phyloP scores from a whole-genome alignment of 2,329 filamentous ascomycete species.

The Chrysoporthe cubensis region DNA sequence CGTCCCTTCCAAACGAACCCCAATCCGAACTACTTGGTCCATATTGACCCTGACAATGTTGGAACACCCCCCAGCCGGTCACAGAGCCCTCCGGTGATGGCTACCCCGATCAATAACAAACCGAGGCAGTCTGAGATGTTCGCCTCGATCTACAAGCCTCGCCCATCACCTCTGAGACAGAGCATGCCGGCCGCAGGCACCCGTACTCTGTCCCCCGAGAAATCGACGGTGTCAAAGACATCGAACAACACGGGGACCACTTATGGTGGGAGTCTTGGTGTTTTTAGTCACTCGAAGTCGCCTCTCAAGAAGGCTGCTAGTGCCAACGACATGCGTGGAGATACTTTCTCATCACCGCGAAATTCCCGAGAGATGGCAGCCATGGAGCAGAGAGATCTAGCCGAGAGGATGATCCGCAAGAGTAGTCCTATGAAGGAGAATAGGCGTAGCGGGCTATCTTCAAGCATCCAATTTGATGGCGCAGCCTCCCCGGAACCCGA shows the following conservation, averaged over 20 bases:
- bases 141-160: slow-evolving; percentile 23
- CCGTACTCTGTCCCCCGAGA: slow-evolving; percentile 17
- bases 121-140: slow-evolving; percentile 42
- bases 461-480: slow-evolving; percentile 19
- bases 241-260: slow-evolving; percentile 36
- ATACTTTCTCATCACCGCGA: slow-evolving; percentile 51
- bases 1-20: slow-evolving; percentile 80
- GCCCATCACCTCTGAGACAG: slow-evolving; percentile 38
- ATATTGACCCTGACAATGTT: slow-evolving; percentile 69
- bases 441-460: slow-evolving; percentile 32
- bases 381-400: slow-evolving; percentile 52
- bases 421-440: slow-evolving; percentile 49
- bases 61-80: slow-evolving; percentile 41
- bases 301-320: slow-evolving; percentile 78
- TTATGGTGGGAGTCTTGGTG: slow-evolving; percentile 76
- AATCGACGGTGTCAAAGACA: slow-evolving; percentile 9
- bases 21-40: slow-evolving; percentile 77
- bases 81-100: slow-evolving; percentile 46
- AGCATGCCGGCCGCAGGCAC: slow-evolving; percentile 18
- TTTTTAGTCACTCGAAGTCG: slow-evolving; percentile 79
- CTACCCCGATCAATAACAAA: slow-evolving; percentile 42
- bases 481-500: slow-evolving; percentile 15
- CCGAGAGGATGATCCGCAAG: slow-evolving; percentile 39
- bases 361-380: slow-evolving; percentile 67
- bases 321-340: slow-evolving; percentile 59